Evolutionary conservation across 768 basidiomycete genomes (phyloP), one percentile per base, ranked within the genome.

Genomic region (Pulveroboletus sp.): DNA sequence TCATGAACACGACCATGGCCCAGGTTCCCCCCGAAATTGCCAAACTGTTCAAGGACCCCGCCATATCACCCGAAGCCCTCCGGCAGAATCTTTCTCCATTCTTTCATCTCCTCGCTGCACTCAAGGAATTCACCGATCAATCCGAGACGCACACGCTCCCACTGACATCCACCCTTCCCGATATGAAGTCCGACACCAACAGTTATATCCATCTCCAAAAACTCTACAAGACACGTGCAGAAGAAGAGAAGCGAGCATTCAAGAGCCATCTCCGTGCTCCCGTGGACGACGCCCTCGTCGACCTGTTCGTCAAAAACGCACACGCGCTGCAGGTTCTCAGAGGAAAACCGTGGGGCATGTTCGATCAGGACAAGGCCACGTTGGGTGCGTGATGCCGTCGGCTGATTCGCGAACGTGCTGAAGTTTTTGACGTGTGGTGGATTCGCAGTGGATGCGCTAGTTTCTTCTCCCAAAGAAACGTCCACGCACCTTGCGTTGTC

Each of bases 171-270:
- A 80, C 89, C 0, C 76, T 98, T 9, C 95, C 95, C 0, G 95
- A 99, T 70, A 97, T 99, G 91, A 94, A 94, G 64, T 84, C 93
- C 15, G 86, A 86, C 62, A 96, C 96, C 6, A 63, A 72, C 18
- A 77, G 78, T 47, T 98, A 97, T 64, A 84, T 96, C 42, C 76
- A 81, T 15, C 76, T 99, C 11, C 94, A 97, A 64, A 83, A 76
- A 37, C 64, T 98, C 50, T 99, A 94, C 73, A 90, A 89, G 60
- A 63, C 75, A 6, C 81, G 83, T 46, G 86, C 93, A 3, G 80
- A 81, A 32, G 77, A 79, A 44, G 90, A 93, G 63, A 85, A 81
- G 61, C 63, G 62, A 18, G 57, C 70, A 0, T 78, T 89, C 63
- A 77, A 76, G 65, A 71, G 71, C 37, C 76, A 77, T 40, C 59